A percentile compares a stretch with the other conserved stretches of the same genome.
Evolutionary conservation across 2,329 filamentous ascomycete genomes (phyloP).

Genomic region (Aspergillus calidoustus): DNA sequence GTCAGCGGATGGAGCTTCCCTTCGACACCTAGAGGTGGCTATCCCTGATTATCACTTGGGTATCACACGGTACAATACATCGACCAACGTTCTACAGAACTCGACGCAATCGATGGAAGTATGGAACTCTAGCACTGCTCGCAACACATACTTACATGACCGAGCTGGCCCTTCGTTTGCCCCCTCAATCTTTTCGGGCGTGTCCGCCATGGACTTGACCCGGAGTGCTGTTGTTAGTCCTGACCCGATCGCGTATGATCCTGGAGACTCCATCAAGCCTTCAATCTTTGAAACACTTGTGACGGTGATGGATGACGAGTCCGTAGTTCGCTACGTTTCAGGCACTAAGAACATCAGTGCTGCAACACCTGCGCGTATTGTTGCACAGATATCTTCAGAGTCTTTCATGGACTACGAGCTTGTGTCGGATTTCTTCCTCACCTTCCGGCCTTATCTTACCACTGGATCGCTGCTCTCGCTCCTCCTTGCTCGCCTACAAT

Average conservation of each 20-base stretch:
- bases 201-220: conserved; percentile 38
- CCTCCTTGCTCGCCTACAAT: conserved; percentile 81
- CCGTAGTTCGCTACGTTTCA: conserved; percentile 80
- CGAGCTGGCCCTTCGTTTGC: conserved; percentile 40
- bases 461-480: conserved; percentile 77
- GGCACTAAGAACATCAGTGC: conserved; percentile 76
- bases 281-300: conserved; percentile 80
- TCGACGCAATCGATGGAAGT: conserved; percentile 69
- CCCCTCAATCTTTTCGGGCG: conserved; percentile 42
- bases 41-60: conserved; percentile 87
- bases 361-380: conserved; percentile 85
- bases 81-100: conserved; percentile 76
- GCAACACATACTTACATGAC: conserved; percentile 32
- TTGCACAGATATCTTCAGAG: conserved; percentile 95
- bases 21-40: conserved; percentile 69
- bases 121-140: conserved; percentile 28
- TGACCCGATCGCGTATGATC: conserved; percentile 50
- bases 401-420: conserved; percentile 96
- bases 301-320: conserved; percentile 77
- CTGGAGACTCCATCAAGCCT: conserved; percentile 66
- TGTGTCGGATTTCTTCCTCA: conserved; percentile 96
- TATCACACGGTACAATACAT: conserved; percentile 77
- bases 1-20: conserved; percentile 63
- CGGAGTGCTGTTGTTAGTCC: conserved; percentile 38
- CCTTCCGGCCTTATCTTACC: conserved; percentile 85